Base-by-base conservation (phyloP, 2,329 filamentous ascomycete species). In the Beauveria sp. region DNA sequence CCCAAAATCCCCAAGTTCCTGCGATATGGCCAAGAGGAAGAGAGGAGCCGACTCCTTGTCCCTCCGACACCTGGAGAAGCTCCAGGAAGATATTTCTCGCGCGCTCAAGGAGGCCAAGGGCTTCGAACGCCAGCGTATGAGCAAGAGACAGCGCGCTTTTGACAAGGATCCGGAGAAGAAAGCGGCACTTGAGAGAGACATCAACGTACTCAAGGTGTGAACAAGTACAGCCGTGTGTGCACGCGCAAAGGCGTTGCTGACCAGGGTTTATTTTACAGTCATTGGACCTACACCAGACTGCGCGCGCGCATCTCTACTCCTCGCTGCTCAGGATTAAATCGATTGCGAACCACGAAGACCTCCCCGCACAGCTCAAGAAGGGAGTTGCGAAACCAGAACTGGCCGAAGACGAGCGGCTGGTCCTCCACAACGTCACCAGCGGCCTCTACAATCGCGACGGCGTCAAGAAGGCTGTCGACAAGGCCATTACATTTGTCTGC, bases 111-210 rank as follows among this genome's bases (percentile, higher is more conserved):
- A 81, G 12, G 87, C 86, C 61, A 91, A 90, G 70, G 86, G 87
- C 52, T 88, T 91, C 69, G 90, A 93, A 77, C 82, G 89, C 51
- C 90, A 93, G 74, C 89, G 91, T 65, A 81, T 89, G 63, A 81
- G 87, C 64, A 87, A 85, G 71, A 77, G 81, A 47, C 72, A 83
- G 16, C 78, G 74, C 55, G 81, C 84, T 30, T 74, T 75, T 58
- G 78, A 76, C 57, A 67, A 75, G 18, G 70, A 73, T 2, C 65
- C 74, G 9, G 80, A 81, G 50, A 84, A 86, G 68, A 75, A 83
- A 24, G 75, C 77, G 62, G 78, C 88, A 22, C 75, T 93, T 38
- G 83, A 90, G 64, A 80, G 81, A 40, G 89, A 86, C 68, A 70
- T 85, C 50, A 71, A 75, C 0, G 79, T 84, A 9, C 70, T 86